Evolutionary conservation across 164 flowering plant genomes (phyloP).

Genomic region (grape (Vitis vinifera)): DNA sequence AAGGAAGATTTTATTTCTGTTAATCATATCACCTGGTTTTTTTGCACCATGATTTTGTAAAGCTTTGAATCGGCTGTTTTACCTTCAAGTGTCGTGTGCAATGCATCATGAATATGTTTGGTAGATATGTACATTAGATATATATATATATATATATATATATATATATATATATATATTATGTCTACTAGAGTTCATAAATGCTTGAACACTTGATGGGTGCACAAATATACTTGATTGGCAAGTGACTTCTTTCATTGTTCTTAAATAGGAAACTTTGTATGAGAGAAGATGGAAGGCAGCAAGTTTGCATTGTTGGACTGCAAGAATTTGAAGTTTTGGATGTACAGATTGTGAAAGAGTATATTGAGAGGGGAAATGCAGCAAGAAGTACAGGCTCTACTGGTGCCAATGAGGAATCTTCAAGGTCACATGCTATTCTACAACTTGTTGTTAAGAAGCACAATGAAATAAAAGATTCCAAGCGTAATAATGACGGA

Average conservation of each 20-base stretch:
- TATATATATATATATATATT: neutral
- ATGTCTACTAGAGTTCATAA: neutral
- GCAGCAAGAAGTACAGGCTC: conserved; percentile 97
- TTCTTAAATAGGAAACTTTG: conserved; percentile 74
- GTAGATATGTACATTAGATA: neutral
- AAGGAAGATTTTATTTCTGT: neutral
- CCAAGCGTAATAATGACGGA: conserved; percentile 61
- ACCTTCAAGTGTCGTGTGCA: neutral
- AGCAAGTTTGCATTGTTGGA: conserved; percentile 99
- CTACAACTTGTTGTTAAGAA: conserved; percentile 89
- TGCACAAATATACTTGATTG: neutral
- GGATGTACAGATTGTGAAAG: conserved; percentile 94
- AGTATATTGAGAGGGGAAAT: conserved; percentile 94
- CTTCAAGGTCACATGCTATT: conserved; percentile 98
- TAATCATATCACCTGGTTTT: neutral
- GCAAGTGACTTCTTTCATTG: conserved; percentile 11
- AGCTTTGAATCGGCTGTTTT: too few relatives aligned
- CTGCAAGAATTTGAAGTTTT: conserved; percentile 97
- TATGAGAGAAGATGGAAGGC: conserved; percentile 99
- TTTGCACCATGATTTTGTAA: neutral
- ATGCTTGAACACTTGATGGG: neutral
- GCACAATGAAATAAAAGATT: conserved; percentile 72
- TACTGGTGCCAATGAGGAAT: conserved; percentile 99
- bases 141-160: too few relatives aligned
- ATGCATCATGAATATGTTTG: neutral